A percentile compares a stretch with the other conserved stretches of the same genome.
phyloP scores from a whole-genome alignment of 306 rosid genomes.

The Pterocarpus santalinus region DNA sequence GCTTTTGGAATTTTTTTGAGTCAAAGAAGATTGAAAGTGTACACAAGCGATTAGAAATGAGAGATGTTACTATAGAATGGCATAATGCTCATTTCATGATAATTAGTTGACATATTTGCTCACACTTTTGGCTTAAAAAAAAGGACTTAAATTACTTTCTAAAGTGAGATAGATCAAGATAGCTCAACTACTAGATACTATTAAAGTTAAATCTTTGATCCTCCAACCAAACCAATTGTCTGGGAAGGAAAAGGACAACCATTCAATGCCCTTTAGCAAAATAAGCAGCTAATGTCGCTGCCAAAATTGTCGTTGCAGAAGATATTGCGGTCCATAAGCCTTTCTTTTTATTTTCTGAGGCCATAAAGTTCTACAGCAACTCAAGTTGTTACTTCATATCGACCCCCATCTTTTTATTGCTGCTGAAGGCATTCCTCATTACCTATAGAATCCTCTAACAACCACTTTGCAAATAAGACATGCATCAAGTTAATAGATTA shows the following conservation, averaged over 20 bases:
- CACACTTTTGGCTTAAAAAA: conserved; percentile 2
- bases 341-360: conserved; percentile 62
- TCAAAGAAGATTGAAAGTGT: not conserved
- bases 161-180: not conserved
- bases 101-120: conserved; percentile 12
- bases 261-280: conserved; percentile 70
- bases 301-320: conserved; percentile 72
- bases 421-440: conserved; percentile 65
- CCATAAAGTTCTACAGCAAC: conserved; percentile 46
- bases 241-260: conserved; percentile 35
- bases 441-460: conserved; percentile 16
- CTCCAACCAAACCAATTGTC: conserved; percentile 31
- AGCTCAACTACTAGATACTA: conserved; percentile 36
- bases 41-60: not conserved
- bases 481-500: too few species aligned
- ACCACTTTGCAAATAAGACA: too few species aligned
- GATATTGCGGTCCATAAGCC: conserved; percentile 70
- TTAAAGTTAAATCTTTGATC: conserved; percentile 46
- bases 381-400: conserved; percentile 67
- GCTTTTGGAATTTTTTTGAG: not conserved
- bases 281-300: conserved; percentile 75
- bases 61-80: conserved; percentile 5
- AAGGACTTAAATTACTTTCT: conserved; percentile 23
- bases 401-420: conserved; percentile 65
- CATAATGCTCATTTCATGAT: conserved; percentile 12